Conservation (phyloP, 345 rosid genomes). For the Hevea brasiliensis region DNA sequence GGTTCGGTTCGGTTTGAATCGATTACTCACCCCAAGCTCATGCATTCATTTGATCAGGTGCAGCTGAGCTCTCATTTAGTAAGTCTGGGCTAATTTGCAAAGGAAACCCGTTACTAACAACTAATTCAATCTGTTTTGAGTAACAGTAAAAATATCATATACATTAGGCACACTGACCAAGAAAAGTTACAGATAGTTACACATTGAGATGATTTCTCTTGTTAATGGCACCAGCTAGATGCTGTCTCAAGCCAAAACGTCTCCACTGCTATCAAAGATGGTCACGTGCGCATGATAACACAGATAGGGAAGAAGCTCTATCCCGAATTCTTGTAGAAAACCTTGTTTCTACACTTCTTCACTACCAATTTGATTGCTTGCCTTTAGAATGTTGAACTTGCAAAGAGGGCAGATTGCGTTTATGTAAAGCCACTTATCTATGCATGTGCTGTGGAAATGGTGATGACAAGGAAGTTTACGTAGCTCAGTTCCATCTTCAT, state of each 20-base stretch:
- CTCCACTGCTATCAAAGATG: not conserved
- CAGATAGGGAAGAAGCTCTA: not conserved
- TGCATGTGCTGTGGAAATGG: conserved; percentile 69
- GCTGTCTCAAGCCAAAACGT: not conserved
- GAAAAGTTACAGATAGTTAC: not conserved
- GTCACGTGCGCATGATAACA: not conserved
- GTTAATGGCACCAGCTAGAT: too few relatives aligned
- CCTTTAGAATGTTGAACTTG: conserved; percentile 74
- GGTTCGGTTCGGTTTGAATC: too few relatives aligned
- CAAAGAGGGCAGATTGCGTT: conserved; percentile 89
- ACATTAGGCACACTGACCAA: not conserved
- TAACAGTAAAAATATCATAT: not conserved
- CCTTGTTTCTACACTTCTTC: conserved; percentile 29
- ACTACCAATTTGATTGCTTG: conserved; percentile 36
- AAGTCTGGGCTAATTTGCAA: too few relatives aligned
- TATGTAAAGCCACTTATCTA: conserved; percentile 79
- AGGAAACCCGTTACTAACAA: not conserved
- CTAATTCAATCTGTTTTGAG: not conserved
- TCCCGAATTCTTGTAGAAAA: not conserved
- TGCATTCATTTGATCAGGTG: conserved; percentile 30
- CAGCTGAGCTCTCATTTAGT: not conserved
- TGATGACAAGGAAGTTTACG: conserved; percentile 76
- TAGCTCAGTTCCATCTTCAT: conserved; percentile 70
- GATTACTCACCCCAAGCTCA: too few relatives aligned
- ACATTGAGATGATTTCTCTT: not conserved